Conservation (phyloP, 169 alveolate genomes). For the Eimeria falciformis region DNA sequence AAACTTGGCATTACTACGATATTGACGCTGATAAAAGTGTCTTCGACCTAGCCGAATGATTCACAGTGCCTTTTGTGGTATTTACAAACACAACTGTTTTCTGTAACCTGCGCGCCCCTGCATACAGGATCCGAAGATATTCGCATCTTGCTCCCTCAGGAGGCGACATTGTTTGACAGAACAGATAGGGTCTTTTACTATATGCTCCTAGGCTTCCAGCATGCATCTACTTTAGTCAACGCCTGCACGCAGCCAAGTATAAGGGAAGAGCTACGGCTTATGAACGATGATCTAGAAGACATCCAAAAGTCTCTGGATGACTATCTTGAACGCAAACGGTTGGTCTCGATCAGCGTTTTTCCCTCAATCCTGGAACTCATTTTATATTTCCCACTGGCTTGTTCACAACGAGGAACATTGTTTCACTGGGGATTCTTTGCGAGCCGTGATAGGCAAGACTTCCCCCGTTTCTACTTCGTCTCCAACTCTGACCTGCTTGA, state of each 20-base stretch:
- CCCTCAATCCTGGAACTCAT: not conserved
- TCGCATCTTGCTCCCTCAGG: constrained; percentile 83
- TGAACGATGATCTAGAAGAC: constrained; percentile 86
- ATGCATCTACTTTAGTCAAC: constrained; percentile 69
- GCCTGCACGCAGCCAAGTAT: constrained; percentile 74
- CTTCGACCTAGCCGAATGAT: constrained; percentile 80
- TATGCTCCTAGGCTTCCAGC: constrained; percentile 37
- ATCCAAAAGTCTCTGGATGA: constrained; percentile 94
- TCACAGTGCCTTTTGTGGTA: constrained; percentile 94
- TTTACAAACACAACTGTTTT: constrained; percentile 35
- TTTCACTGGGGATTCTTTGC: too few relatives aligned
- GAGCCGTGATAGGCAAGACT: constrained; percentile 84
- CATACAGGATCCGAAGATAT: constrained; percentile 83
- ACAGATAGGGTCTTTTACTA: constrained; percentile 70
- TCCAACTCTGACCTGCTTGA: constrained; percentile 96
- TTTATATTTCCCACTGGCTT: not conserved
- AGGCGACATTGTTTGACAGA: constrained; percentile 79
- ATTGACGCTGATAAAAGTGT: too few relatives aligned
- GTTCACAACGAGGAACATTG: not conserved
- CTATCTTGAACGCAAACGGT: constrained; percentile 94
- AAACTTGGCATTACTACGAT: not conserved
- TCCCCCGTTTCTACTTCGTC: constrained; percentile 97
- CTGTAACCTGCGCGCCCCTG: not conserved
- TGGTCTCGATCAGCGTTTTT: not conserved
- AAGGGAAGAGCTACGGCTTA: constrained; percentile 57